Conservation (phyloP, 371 early-diverging fungal species). For the Lichtheimia hyalospora region DNA sequence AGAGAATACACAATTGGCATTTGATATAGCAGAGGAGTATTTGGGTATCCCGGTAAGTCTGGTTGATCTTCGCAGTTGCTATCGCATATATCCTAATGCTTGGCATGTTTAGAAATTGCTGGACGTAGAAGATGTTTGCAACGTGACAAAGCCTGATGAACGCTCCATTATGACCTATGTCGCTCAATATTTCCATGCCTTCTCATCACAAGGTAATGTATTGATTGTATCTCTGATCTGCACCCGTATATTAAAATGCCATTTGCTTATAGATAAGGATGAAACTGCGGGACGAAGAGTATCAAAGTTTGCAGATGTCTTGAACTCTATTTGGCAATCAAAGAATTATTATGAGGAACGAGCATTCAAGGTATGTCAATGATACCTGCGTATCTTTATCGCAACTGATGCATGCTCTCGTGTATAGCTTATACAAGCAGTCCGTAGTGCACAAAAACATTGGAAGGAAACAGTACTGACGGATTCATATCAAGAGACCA, state of each 20-base stretch:
- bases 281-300: constrained; percentile 92
- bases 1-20: constrained; percentile 92
- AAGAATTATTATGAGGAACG: constrained; percentile 88
- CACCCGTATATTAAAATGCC: no score
- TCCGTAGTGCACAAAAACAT: constrained; percentile 55
- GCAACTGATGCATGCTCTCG: not conserved
- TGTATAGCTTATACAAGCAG: constrained; percentile 43
- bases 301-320: constrained; percentile 86
- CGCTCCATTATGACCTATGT: constrained; percentile 98
- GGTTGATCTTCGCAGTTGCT: no score
- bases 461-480: constrained; percentile 71
- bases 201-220: constrained; percentile 72
- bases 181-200: constrained; percentile 98
- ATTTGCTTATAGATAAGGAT: constrained; percentile 58
- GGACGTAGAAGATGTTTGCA: constrained; percentile 96
- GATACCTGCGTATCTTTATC: not conserved
- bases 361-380: constrained; percentile 47
- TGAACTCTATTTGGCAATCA: constrained; percentile 88
- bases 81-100: no score
- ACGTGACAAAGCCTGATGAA: constrained; percentile 95
- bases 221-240: no score
- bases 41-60: constrained; percentile 79
- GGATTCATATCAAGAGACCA: constrained; percentile 76
- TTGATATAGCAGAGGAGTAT: constrained; percentile 90
- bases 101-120: constrained; percentile 60